Percentiles rank a stretch among this genome's conserved stretches.
Evolutionary conservation across 1,284 basidiomycete genomes (phyloP).

Genomic region (Pseudozyma thailandica): DNA sequence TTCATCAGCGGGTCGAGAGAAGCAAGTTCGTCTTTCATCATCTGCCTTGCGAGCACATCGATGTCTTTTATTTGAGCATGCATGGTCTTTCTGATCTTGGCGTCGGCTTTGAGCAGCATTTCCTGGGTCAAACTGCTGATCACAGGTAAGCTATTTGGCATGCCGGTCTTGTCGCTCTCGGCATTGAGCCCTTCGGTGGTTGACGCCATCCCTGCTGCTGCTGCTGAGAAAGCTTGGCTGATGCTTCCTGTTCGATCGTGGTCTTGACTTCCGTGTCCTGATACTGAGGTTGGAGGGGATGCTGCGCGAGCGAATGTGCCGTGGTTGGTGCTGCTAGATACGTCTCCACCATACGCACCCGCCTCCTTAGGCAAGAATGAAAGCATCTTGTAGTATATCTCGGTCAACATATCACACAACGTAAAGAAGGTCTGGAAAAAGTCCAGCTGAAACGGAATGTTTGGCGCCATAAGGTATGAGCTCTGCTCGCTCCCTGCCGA

Average conservation of each 20-base stretch:
- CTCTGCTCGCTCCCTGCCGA: constrained; percentile 69
- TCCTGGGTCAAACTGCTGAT: constrained; percentile 43
- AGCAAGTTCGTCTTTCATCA: constrained; percentile 55
- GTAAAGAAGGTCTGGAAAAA: constrained; percentile 59
- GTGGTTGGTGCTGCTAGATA: neutral
- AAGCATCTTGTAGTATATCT: constrained; percentile 57
- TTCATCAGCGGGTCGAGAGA: constrained; percentile 47
- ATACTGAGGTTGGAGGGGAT: constrained; percentile 19
- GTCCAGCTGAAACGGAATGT: constrained; percentile 69
- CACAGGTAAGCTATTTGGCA: neutral
- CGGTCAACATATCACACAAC: constrained; percentile 54
- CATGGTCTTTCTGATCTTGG: constrained; percentile 55
- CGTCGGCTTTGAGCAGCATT: constrained; percentile 53
- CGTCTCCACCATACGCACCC: neutral
- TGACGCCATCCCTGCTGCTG: neutral
- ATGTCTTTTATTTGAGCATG: constrained; percentile 51
- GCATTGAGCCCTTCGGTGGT: neutral
- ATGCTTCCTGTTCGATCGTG: constrained; percentile 22
- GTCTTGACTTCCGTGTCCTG: constrained; percentile 10
- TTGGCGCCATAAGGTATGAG: constrained; percentile 79
- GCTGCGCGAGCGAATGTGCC: constrained; percentile 10
- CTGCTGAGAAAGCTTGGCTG: constrained; percentile 14
- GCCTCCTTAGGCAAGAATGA: constrained; percentile 31
- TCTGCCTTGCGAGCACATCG: constrained; percentile 47
- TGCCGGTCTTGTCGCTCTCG: neutral